Evolutionary conservation across 257 asterid genomes (phyloP), one percentile per base, ranked within the genome.

Genomic region (Nicotiana obtusifolia): DNA sequence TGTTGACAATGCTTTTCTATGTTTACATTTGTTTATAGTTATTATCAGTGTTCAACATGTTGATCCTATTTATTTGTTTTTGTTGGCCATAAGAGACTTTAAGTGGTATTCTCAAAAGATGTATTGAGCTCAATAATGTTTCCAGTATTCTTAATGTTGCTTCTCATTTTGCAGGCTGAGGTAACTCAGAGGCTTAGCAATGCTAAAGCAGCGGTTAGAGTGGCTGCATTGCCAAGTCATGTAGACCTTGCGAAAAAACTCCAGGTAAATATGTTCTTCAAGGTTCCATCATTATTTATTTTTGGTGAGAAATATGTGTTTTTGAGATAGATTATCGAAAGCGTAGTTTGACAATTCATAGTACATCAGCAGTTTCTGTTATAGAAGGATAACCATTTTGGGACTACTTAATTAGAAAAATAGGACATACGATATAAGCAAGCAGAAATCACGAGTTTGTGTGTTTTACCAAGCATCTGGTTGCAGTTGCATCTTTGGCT

Each of bases 201-300:
- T 84, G 37, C 86, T 35, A 88, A 87, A 77, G 89, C 84, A 61
- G 85, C 86, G 11, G 86, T 92, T 52, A 85, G 84, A 86, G 82
- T 81, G 83, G 77, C 82, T 82, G 94, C 92, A 80, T 77, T 88
- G 82, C 94, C 87, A 84, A 92, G 93, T 86, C 98, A 92, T 79
- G 97, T 89, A 80, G 97, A 92, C 84, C 97, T 92, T 86, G 98
- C 97, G 28, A 92, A 90, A 89, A 92, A 87, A 84, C 94, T 92
- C 79, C 91, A 89, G 94, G 98, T 92, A 64, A 77, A 24, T 44
- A 22, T 64, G 65, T 10, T 16, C 68, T 37, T 64, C 53, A 17
- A 22, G 82, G 56, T 26, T 80, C 82, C 24, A 4, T 41, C 52
- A 52, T 64, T 41, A 17, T 41, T 19, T 44, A 2, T 49, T 64